A percentile compares a stretch with the other conserved stretches of the same genome.
phyloP scores from a whole-genome alignment of 495 filamentous ascomycete species.

The Podospora didyma region DNA sequence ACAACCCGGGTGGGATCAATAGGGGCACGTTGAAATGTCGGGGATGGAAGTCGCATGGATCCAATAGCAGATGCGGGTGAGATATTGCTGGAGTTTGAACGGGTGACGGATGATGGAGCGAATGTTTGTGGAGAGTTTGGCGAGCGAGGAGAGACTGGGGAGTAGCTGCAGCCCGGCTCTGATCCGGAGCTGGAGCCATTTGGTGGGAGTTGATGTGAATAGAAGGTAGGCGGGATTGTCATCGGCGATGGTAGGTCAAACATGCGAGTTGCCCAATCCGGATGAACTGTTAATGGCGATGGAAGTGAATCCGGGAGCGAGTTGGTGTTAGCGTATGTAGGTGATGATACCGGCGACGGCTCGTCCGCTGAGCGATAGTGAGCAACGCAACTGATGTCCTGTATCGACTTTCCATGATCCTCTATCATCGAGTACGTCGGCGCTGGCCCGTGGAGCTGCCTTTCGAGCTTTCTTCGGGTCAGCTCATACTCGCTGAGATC shows the following conservation, averaged over 20 bases:
- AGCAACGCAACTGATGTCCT: constrained; percentile 30
- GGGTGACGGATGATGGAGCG: constrained; percentile 29
- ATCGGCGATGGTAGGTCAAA: constrained; percentile 39
- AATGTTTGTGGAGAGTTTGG: constrained; percentile 26
- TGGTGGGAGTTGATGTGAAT: constrained; percentile 11
- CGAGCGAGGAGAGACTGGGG: constrained; percentile 32
- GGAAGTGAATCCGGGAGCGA: constrained; percentile 35
- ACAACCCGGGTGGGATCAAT: constrained; percentile 48
- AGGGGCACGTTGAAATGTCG: constrained; percentile 40
- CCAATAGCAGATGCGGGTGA: constrained; percentile 27
- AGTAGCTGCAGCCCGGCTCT: constrained; percentile 27
- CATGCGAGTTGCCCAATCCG: constrained; percentile 35
- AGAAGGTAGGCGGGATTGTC: constrained; percentile 28
- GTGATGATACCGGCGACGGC: constrained; percentile 39
- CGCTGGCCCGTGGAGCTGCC: constrained; percentile 37
- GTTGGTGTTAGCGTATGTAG: constrained; percentile 36
- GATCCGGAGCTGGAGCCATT: constrained; percentile 24
- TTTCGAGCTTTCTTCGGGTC: constrained; percentile 40
- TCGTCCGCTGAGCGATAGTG: constrained; percentile 37
- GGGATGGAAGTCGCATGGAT: constrained; percentile 26
- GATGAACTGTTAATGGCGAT: constrained; percentile 42
- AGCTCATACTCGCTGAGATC: constrained; percentile 41
- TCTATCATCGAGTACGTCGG: constrained; percentile 28
- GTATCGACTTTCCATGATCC: constrained; percentile 30
- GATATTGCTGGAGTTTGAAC: constrained; percentile 28